Conservation (phyloP, 352 stramenopile genomes). For the Phytophthora pisi region DNA sequence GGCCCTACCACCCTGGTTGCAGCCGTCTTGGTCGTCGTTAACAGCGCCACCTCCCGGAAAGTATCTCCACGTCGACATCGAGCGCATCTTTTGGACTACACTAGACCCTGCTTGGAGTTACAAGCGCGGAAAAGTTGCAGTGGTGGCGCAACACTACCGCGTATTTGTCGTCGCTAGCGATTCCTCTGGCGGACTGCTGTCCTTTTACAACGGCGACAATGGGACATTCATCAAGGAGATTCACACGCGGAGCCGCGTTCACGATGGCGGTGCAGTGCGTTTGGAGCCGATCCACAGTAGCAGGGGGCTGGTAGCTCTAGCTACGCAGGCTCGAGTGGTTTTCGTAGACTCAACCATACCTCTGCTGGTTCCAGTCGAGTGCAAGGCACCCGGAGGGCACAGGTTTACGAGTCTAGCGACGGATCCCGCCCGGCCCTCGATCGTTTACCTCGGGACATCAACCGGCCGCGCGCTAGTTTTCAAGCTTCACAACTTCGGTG, state of each 20-base stretch:
- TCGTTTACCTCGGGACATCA: slow-evolving; percentile 33
- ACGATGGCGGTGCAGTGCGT: slow-evolving; percentile 10
- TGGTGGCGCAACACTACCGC: slow-evolving; percentile 23
- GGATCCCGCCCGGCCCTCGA: slow-evolving; percentile 25
- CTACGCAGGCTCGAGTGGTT: slow-evolving; percentile 20
- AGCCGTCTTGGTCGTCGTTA: not conserved
- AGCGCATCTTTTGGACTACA: slow-evolving; percentile 28
- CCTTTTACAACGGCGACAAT: slow-evolving; percentile 35
- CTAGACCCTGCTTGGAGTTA: slow-evolving; percentile 11
- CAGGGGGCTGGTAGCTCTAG: slow-evolving; percentile 31
- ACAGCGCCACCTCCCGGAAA: slow-evolving; percentile 26
- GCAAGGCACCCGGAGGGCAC: slow-evolving; percentile 21
- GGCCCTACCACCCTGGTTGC: slow-evolving; percentile 5
- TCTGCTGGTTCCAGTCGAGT: slow-evolving; percentile 20
- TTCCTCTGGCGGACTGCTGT: slow-evolving; percentile 17
- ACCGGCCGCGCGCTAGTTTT: slow-evolving; percentile 34
- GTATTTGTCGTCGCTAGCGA: slow-evolving; percentile 29
- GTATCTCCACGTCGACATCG: slow-evolving; percentile 42
- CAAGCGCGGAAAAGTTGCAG: slow-evolving; percentile 23
- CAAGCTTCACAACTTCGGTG: slow-evolving; percentile 32
- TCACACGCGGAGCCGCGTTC: not conserved
- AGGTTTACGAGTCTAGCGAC: slow-evolving; percentile 27
- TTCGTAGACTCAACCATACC: slow-evolving; percentile 24
- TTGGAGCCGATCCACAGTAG: slow-evolving; percentile 29
- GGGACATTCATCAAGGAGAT: slow-evolving; percentile 26